Conservation (phyloP, 2,329 filamentous ascomycete genomes). For the Diplodia seriata region DNA sequence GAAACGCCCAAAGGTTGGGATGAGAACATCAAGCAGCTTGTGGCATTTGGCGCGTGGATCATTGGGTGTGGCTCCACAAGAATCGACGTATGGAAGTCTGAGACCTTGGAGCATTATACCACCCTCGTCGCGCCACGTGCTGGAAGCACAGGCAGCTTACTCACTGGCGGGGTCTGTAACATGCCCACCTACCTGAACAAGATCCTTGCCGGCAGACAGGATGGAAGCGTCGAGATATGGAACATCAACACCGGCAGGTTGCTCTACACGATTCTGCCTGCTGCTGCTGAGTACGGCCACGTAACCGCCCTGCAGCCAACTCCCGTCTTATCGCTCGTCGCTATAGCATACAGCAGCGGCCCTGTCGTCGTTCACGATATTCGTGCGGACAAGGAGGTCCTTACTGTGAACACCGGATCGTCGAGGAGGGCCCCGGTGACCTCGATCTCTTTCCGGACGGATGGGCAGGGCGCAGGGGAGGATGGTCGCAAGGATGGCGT, state of each 20-base stretch:
- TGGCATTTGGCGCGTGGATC: constrained; percentile 91
- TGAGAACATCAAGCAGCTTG: constrained; percentile 76
- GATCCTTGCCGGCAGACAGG: constrained; percentile 83
- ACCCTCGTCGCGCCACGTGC: constrained; percentile 70
- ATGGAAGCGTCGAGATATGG: constrained; percentile 96
- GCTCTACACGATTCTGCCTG: constrained; percentile 86
- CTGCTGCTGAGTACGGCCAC: constrained; percentile 72
- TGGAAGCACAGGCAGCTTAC: constrained; percentile 66
- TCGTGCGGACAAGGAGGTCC: constrained; percentile 73
- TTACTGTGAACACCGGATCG: constrained; percentile 72
- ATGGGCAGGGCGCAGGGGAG: constrained; percentile 84
- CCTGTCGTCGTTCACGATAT: constrained; percentile 82
- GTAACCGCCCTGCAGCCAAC: constrained; percentile 89
- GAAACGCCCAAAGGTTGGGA: constrained; percentile 68
- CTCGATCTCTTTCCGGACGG: constrained; percentile 88
- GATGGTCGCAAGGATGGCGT: constrained; percentile 84
- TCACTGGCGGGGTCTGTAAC: constrained; percentile 80
- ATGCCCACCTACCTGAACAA: constrained; percentile 98
- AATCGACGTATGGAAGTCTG: constrained; percentile 88
- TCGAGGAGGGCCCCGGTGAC: constrained; percentile 70
- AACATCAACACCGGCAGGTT: constrained; percentile 92
- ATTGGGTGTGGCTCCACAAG: constrained; percentile 77
- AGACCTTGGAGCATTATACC: constrained; percentile 87
- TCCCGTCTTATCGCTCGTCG: constrained; percentile 82
- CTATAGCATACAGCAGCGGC: constrained; percentile 84